Conservation (phyloP, 805 yeast genomes). For the Metschnikowia similis region DNA sequence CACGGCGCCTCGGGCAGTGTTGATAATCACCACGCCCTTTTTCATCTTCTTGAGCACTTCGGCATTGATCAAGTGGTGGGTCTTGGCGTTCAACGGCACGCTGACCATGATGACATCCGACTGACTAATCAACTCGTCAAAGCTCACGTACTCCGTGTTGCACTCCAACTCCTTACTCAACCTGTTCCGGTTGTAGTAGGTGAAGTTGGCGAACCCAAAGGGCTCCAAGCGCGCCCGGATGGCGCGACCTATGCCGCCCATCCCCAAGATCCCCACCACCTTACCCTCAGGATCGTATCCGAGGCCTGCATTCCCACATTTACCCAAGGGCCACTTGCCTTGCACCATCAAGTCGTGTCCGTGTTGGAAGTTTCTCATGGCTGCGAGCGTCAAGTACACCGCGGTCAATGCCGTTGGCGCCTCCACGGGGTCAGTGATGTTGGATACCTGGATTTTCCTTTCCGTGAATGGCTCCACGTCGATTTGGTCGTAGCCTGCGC, state of each 20-base stretch:
- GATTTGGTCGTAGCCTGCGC: conserved; percentile 77
- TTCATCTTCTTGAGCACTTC: conserved; percentile 66
- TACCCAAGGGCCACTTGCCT: conserved; percentile 58
- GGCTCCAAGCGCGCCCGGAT: conserved; percentile 68
- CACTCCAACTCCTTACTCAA: conserved; percentile 59
- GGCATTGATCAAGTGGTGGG: conserved; percentile 65
- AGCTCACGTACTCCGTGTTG: conserved; percentile 65
- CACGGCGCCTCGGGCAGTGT: conserved; percentile 88
- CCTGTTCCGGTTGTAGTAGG: conserved; percentile 67
- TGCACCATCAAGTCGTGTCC: conserved; percentile 49
- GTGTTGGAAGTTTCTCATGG: conserved; percentile 61
- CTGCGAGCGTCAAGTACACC: conserved; percentile 56
- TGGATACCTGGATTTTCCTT: conserved; percentile 58
- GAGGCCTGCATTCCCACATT: conserved; percentile 48
- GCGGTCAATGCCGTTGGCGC: conserved; percentile 72
- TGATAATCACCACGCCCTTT: conserved; percentile 70
- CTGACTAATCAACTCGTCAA: conserved; percentile 59
- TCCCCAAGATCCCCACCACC: conserved; percentile 74
- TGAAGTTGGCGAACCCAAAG: conserved; percentile 67
- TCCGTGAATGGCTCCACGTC: conserved; percentile 51
- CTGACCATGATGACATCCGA: conserved; percentile 73
- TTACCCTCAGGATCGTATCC: conserved; percentile 78
- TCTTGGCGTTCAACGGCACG: conserved; percentile 69
- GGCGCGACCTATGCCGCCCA: conserved; percentile 89
- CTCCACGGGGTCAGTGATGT: conserved; percentile 64